These are phyloP conservation scores for Starmerella vitae DNA, from an alignment of 805 yeast genomes.

Conservation along the genomic window DNA sequence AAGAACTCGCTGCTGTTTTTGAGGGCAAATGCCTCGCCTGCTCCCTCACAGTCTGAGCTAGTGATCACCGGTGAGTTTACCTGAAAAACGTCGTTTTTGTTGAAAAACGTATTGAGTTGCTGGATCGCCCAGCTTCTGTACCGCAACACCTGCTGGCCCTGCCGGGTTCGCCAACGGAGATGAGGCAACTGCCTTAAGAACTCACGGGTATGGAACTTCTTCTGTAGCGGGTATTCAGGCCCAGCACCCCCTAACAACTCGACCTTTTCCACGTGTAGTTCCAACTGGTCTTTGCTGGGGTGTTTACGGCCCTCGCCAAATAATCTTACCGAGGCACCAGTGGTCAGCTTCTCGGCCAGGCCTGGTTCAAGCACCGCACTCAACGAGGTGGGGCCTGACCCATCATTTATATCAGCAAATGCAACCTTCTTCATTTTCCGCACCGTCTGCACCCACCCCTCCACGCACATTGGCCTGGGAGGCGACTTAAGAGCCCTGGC, in stretches of 20 bases:
- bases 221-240: conserved; percentile 66
- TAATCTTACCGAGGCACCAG: conserved; percentile 37
- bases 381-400: conserved; percentile 43
- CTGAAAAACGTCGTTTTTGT: conserved; percentile 43
- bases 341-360: conserved; percentile 22
- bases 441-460: conserved; percentile 67
- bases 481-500: background rate
- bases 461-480: conserved; percentile 27
- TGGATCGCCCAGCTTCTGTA: conserved; percentile 57
- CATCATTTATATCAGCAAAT: conserved; percentile 72
- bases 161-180: conserved; percentile 57
- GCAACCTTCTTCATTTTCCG: conserved; percentile 62
- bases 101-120: conserved; percentile 42
- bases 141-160: conserved; percentile 53
- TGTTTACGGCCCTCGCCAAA: conserved; percentile 35
- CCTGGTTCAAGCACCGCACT: conserved; percentile 34
- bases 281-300: conserved; percentile 40
- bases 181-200: conserved; percentile 62
- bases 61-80: conserved; percentile 81
- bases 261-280: conserved; percentile 33
- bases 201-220: conserved; percentile 54
- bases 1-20: conserved; percentile 35
- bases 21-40: conserved; percentile 74
- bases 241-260: conserved; percentile 48
- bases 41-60: conserved; percentile 91